phyloP scores from a whole-genome alignment of 306 rosid species.

The Castanopsis chinensis region DNA sequence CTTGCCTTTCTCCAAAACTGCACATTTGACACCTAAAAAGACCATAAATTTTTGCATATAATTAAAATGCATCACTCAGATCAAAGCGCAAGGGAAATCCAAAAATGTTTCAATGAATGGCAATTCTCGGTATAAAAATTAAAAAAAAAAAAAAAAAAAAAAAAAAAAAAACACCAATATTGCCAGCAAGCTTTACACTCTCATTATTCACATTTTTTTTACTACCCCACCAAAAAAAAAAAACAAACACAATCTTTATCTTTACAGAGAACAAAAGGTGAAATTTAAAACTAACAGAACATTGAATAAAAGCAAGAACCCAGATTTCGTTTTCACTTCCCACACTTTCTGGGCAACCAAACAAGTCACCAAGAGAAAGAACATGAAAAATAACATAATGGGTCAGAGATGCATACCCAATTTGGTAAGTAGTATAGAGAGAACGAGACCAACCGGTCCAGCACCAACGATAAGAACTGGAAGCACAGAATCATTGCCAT shows the following conservation, averaged over 20 bases:
- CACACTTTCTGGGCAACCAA: neutral
- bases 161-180: neutral
- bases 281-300: no score
- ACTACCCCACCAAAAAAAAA: neutral
- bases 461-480: conserved; percentile 60
- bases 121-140: neutral
- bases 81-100: neutral
- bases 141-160: no score
- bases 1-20: conserved; percentile 42
- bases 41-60: neutral
- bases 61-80: neutral
- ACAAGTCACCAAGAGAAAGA: neutral
- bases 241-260: neutral
- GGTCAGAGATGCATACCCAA: conserved; percentile 27
- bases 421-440: conserved; percentile 46
- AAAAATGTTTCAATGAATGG: neutral
- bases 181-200: neutral
- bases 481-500: conserved; percentile 35
- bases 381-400: neutral
- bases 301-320: neutral
- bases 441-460: conserved; percentile 61
- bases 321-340: neutral
- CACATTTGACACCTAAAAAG: conserved; percentile 42
- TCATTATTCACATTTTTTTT: neutral
- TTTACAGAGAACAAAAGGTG: no score